These are phyloP conservation scores for Rhodamnia rubescens DNA, from an alignment of 345 rosid genomes.

Conservation along the genomic window DNA sequence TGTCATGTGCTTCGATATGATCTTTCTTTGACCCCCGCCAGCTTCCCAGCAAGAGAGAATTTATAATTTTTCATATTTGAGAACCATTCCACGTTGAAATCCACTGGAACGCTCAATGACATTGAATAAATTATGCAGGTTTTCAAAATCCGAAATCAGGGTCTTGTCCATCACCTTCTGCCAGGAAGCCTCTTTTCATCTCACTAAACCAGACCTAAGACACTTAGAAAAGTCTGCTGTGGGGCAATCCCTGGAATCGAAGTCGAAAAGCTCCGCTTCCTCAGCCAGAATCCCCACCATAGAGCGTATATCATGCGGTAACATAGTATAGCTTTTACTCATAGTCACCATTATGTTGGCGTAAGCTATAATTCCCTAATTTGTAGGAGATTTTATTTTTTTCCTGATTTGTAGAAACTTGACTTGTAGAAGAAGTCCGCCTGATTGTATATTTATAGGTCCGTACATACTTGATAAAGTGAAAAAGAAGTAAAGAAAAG, in stretches of 20 bases:
- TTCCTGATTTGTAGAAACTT: no score
- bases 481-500: no score
- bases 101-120: slow-evolving; percentile 9
- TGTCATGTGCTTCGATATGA: slow-evolving; percentile 18
- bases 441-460: no score
- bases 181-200: neutral
- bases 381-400: no score
- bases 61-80: slow-evolving; percentile 7
- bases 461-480: no score
- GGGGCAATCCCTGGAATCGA: neutral
- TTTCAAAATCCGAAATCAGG: neutral
- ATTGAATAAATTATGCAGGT: slow-evolving; percentile 13
- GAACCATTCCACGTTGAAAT: slow-evolving; percentile 10
- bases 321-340: neutral
- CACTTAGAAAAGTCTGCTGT: neutral
- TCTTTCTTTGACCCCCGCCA: slow-evolving; percentile 11
- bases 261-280: neutral
- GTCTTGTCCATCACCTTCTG: neutral
- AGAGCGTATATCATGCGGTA: neutral
- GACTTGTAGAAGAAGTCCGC: no score
- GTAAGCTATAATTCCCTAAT: no score
- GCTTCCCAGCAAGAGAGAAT: slow-evolving; percentile 23
- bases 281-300: slow-evolving; percentile 1
- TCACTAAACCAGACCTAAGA: neutral
- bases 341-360: neutral